phyloP scores from a whole-genome alignment of 345 rosid genomes.

The Eutrema heterophyllum region DNA sequence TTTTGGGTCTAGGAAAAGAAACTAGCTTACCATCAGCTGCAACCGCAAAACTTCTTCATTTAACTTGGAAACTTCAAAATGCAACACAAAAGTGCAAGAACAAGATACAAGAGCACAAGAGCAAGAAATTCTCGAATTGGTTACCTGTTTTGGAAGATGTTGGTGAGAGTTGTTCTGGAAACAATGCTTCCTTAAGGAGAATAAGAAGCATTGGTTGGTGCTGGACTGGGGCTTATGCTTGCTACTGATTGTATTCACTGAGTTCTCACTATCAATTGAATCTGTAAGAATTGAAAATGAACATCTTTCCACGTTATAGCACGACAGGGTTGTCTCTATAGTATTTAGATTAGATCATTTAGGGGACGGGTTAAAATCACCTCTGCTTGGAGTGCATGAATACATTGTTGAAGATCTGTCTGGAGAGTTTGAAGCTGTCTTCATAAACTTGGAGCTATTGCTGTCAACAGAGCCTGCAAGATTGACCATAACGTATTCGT shows the following conservation, averaged over 20 bases:
- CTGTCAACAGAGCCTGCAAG: conserved; percentile 31
- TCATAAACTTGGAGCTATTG: conserved; percentile 22
- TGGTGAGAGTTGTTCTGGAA: neutral
- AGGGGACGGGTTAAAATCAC: neutral
- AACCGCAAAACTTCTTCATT: no score
- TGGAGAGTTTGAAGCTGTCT: conserved; percentile 27
- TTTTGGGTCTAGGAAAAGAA: no score
- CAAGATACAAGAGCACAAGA: neutral
- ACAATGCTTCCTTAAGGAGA: conserved; percentile 24
- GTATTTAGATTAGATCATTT: neutral
- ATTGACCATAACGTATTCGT: neutral
- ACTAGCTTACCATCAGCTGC: no score
- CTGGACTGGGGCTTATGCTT: conserved; percentile 21
- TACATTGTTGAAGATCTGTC: conserved; percentile 32
- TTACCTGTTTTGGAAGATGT: conserved; percentile 35
- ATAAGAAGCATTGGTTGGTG: conserved; percentile 14
- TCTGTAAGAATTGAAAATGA: conserved; percentile 6
- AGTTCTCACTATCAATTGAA: conserved; percentile 29
- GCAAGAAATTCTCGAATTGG: neutral
- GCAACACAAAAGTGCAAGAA: no score
- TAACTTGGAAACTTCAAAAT: no score
- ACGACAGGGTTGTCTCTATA: neutral
- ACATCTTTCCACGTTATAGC: neutral
- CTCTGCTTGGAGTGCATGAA: conserved; percentile 34
- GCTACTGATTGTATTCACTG: conserved; percentile 18